Conservation (phyloP, 192 early-diverging fungal genomes). For the Rhizophagus sp. region DNA sequence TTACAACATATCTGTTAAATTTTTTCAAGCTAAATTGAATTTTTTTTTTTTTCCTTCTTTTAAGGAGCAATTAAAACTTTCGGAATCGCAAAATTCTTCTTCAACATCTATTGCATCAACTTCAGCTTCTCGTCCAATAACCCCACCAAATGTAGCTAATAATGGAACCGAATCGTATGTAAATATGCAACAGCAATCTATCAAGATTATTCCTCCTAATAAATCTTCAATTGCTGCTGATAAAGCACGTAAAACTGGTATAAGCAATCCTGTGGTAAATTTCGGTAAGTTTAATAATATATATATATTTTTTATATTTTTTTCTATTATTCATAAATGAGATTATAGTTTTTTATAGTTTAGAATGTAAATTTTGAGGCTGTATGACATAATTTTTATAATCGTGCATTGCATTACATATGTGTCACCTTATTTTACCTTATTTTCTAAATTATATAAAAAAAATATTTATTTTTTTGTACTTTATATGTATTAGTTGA, state of each 20-base stretch:
- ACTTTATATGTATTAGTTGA: no score
- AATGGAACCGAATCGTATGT: background rate
- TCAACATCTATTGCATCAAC: background rate
- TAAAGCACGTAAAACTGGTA: constrained; percentile 43
- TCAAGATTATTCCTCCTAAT: constrained; percentile 35
- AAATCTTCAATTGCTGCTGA: constrained; percentile 46
- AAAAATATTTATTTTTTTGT: no score
- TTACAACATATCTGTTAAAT: no score
- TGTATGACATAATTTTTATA: background rate
- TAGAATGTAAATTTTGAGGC: background rate
- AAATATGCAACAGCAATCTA: background rate
- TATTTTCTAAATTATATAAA: no score
- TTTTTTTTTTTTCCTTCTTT: background rate
- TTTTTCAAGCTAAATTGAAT: no score
- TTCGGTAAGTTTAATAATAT: constrained; percentile 16
- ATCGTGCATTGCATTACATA: background rate
- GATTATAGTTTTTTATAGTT: background rate
- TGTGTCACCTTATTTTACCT: background rate
- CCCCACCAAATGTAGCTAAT: background rate
- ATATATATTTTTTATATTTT: background rate
- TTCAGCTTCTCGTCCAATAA: constrained; percentile 16
- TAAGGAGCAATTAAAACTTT: background rate
- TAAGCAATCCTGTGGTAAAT: constrained; percentile 45
- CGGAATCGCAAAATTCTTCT: constrained; percentile 1
- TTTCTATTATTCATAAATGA: background rate